These are phyloP conservation scores for Filobasidium floriforme DNA, from an alignment of 768 basidiomycete species.

Conservation along the genomic window DNA sequence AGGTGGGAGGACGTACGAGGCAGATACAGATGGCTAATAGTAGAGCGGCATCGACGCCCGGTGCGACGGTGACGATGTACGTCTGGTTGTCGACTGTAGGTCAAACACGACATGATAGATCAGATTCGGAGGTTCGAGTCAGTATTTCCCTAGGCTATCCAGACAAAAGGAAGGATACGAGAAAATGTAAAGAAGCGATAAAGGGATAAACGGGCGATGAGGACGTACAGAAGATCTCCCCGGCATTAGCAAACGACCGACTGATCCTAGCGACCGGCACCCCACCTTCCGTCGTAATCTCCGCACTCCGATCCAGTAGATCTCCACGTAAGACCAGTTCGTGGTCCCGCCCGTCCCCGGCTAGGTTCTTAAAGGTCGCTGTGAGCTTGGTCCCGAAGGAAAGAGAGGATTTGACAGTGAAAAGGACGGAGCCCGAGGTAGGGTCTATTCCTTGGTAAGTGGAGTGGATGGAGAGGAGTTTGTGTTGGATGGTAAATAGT, in stretches of 20 bases:
- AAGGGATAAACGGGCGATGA: neutral
- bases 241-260: conserved; percentile 33
- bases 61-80: conserved; percentile 43
- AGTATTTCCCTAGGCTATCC: too few species aligned
- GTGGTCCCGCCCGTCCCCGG: conserved; percentile 28
- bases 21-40: conserved; percentile 43
- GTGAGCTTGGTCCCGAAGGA: conserved; percentile 39
- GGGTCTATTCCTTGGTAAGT: conserved; percentile 31
- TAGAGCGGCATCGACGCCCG: conserved; percentile 40
- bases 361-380: conserved; percentile 36
- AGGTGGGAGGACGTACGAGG: conserved; percentile 24
- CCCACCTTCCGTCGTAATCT: conserved; percentile 31
- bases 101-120: neutral
- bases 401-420: conserved; percentile 26
- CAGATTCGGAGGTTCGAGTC: too few species aligned
- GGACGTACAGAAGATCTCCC: conserved; percentile 33
- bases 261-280: conserved; percentile 40
- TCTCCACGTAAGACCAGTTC: conserved; percentile 37
- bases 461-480: conserved; percentile 34
- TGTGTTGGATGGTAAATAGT: conserved; percentile 38
- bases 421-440: conserved; percentile 30
- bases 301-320: conserved; percentile 40
- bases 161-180: neutral
- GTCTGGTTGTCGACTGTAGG: conserved; percentile 19
- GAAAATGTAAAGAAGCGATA: neutral